Evolutionary conservation across 148 eudicot species (phyloP).

Genomic region (Silene uniflora): DNA sequence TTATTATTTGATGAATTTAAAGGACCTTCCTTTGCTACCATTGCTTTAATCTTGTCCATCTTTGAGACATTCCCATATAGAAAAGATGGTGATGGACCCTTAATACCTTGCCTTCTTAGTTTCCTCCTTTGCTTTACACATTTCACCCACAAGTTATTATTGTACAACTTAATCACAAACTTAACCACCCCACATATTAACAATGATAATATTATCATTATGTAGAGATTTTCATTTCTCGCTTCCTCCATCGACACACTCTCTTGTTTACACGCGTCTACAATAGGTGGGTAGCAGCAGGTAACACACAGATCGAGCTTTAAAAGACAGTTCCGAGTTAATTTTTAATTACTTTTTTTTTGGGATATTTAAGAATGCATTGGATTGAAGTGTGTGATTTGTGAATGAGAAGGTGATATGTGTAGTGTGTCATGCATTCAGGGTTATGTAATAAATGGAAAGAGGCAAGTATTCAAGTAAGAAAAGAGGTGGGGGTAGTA

Average conservation of each 20-base stretch:
- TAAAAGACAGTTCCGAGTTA: too few relatives aligned
- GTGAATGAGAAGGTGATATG: too few relatives aligned
- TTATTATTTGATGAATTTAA: conserved; percentile 9
- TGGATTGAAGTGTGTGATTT: too few relatives aligned
- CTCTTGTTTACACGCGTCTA: too few relatives aligned
- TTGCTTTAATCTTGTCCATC: conserved; percentile 55
- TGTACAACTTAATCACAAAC: conserved; percentile 4
- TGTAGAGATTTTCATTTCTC: neutral
- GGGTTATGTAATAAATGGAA: neutral
- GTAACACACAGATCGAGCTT: too few relatives aligned
- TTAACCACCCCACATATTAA: conserved; percentile 19
- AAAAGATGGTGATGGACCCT: conserved; percentile 61
- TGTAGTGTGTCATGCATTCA: neutral
- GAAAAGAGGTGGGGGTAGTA: neutral
- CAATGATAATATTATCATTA: conserved; percentile 2
- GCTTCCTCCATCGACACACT: neutral
- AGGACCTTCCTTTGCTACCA: conserved; percentile 18
- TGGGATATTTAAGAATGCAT: neutral
- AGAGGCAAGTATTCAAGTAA: neutral
- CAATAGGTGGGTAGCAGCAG: too few relatives aligned
- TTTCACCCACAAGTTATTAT: conserved; percentile 33
- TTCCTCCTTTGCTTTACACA: conserved; percentile 35
- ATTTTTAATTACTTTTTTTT: neutral
- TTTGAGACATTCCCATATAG: conserved; percentile 58
- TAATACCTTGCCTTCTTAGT: conserved; percentile 56